A percentile compares a stretch with the other conserved stretches of the same genome.
phyloP scores from a whole-genome alignment of 1,284 basidiomycete genomes.

The Puccinia polysora region DNA sequence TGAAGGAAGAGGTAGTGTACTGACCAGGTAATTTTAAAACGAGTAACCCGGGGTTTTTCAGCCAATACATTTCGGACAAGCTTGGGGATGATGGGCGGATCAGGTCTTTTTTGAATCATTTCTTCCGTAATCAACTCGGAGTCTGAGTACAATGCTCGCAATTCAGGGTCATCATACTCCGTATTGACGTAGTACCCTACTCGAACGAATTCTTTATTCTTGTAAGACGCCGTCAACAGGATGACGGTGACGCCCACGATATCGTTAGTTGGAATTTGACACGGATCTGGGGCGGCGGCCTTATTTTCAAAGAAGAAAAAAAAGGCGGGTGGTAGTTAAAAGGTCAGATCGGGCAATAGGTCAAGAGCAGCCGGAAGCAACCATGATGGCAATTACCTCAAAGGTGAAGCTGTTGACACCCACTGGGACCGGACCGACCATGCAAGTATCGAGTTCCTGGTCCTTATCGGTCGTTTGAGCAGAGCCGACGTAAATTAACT shows the following conservation, averaged over 20 bases:
- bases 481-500: conserved; percentile 91
- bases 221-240: conserved; percentile 82
- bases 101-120: conserved; percentile 45
- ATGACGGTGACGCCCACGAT: conserved; percentile 84
- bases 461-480: conserved; percentile 86
- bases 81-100: conserved; percentile 59
- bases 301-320: conserved; percentile 32
- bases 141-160: conserved; percentile 68
- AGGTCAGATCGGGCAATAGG: too few species aligned
- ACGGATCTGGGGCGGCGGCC: conserved; percentile 61
- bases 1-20: neutral
- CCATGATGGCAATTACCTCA: conserved; percentile 61
- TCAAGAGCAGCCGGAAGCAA: too few species aligned
- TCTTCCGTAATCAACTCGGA: conserved; percentile 59
- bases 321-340: too few species aligned
- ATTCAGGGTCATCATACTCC: conserved; percentile 89
- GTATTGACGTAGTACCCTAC: conserved; percentile 99
- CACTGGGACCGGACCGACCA: conserved; percentile 84
- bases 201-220: conserved; percentile 93
- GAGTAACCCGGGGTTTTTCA: conserved; percentile 86
- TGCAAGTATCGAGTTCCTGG: conserved; percentile 75
- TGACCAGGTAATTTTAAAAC: conserved; percentile 59
- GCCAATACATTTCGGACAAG: conserved; percentile 79
- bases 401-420: conserved; percentile 98
- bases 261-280: conserved; percentile 73